Conservation (phyloP, 2,329 filamentous ascomycete genomes). For the Trematosphaeria pertusa region DNA sequence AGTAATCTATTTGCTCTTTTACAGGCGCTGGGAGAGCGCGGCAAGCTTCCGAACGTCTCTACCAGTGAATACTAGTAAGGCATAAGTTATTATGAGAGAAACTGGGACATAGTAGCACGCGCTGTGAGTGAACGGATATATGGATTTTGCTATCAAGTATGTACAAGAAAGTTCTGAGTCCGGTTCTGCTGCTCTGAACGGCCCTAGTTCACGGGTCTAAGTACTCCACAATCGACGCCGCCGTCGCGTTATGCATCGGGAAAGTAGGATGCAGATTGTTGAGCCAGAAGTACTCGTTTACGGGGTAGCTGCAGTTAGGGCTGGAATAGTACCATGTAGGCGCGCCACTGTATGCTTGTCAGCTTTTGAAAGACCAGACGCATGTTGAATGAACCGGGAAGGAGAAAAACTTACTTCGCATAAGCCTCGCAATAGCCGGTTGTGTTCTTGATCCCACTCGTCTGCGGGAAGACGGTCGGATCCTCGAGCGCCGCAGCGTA, state of each 20-base stretch:
- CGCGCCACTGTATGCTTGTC: conserved; percentile 8
- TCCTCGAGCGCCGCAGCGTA: conserved; percentile 6
- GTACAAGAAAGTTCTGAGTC: too few relatives aligned
- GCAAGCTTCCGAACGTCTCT: too few relatives aligned
- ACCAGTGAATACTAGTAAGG: too few relatives aligned
- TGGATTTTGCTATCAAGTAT: too few relatives aligned
- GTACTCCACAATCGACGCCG: too few relatives aligned
- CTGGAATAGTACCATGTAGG: conserved; percentile 7
- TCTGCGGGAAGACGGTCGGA: conserved; percentile 4
- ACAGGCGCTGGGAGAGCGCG: too few relatives aligned
- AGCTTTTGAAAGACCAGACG: conserved; percentile 1
- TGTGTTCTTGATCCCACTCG: conserved; percentile 7
- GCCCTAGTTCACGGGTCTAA: too few relatives aligned
- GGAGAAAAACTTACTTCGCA: conserved; percentile 3
- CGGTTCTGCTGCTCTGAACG: too few relatives aligned
- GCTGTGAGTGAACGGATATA: too few relatives aligned
- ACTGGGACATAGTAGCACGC: too few relatives aligned
- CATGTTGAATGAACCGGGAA: neutral
- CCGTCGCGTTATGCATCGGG: conserved; percentile 11
- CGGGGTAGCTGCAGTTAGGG: conserved; percentile 1
- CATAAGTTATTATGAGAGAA: too few relatives aligned
- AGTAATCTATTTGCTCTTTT: too few relatives aligned
- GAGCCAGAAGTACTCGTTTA: conserved; percentile 11
- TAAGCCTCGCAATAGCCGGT: conserved; percentile 8
- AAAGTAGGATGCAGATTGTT: conserved; percentile 10